Percentiles rank a stretch among this genome's conserved stretches.
Evolutionary conservation across 352 stramenopile genomes (phyloP).

Genomic region (Peronospora farinosa): DNA sequence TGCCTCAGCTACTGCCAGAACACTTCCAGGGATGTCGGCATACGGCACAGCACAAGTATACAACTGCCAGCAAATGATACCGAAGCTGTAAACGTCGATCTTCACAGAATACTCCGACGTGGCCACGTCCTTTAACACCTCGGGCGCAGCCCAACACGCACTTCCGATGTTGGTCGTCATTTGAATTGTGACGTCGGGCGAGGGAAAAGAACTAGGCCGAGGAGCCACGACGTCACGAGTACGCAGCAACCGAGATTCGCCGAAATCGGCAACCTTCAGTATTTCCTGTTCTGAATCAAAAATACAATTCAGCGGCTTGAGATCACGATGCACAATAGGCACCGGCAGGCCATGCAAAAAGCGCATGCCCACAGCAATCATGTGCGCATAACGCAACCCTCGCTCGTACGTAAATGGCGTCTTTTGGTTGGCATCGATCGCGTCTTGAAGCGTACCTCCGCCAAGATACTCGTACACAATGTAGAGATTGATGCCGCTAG

Average conservation of each 20-base stretch:
- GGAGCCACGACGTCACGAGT: constrained; percentile 51
- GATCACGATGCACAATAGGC: constrained; percentile 70
- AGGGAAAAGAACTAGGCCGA: constrained; percentile 53
- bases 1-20: constrained; percentile 65
- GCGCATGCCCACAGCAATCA: constrained; percentile 77
- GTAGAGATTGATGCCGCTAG: constrained; percentile 69
- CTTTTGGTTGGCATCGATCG: constrained; percentile 46
- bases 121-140: constrained; percentile 65
- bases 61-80: constrained; percentile 81
- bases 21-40: constrained; percentile 68
- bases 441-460: constrained; percentile 71
- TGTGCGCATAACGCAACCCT: constrained; percentile 64
- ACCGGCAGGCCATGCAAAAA: constrained; percentile 69
- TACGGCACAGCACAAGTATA: constrained; percentile 69
- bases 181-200: constrained; percentile 55
- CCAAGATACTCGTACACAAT: constrained; percentile 80
- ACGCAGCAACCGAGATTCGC: constrained; percentile 61
- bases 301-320: constrained; percentile 80
- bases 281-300: constrained; percentile 72
- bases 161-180: constrained; percentile 83
- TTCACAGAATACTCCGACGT: constrained; percentile 74
- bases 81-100: constrained; percentile 83
- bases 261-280: constrained; percentile 79
- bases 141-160: constrained; percentile 69
- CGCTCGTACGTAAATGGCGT: constrained; percentile 51